A percentile compares a stretch with the other conserved stretches of the same genome.
Conservation (phyloP, 352 stramenopile genomes). For the Aphanomyces astaci region DNA sequence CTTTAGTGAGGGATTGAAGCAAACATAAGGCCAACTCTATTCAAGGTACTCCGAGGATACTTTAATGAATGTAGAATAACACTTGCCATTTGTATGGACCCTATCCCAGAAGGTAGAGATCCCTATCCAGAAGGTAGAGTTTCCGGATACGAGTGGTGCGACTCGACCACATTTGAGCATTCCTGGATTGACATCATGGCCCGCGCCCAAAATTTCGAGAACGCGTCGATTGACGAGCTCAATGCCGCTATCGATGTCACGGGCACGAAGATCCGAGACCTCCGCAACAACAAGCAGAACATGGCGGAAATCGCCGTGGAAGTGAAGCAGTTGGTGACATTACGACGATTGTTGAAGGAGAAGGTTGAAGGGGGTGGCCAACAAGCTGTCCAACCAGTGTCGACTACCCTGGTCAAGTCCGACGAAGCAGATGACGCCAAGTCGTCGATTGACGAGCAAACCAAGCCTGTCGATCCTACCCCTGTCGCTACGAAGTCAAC, state of each 20-base stretch:
- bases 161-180: neutral
- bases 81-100: neutral
- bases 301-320: constrained; percentile 11
- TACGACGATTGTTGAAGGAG: constrained; percentile 15
- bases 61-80: neutral
- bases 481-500: neutral
- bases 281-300: constrained; percentile 8
- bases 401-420: neutral
- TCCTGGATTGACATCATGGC: constrained; percentile 13
- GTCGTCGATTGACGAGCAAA: too few species aligned
- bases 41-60: too few species aligned
- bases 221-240: constrained; percentile 11
- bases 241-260: constrained; percentile 10
- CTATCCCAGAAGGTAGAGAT: too few species aligned
- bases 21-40: too few species aligned
- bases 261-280: neutral
- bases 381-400: neutral
- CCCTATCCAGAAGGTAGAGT: too few species aligned
- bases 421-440: too few species aligned
- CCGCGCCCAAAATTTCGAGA: constrained; percentile 6
- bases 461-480: neutral
- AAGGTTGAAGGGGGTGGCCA: neutral
- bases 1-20: too few species aligned
- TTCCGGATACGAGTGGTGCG: constrained; percentile 9
- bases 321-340: constrained; percentile 10